These are phyloP conservation scores for Blastomyces parvus DNA, from an alignment of 2,329 filamentous ascomycete genomes.

Conservation along the genomic window DNA sequence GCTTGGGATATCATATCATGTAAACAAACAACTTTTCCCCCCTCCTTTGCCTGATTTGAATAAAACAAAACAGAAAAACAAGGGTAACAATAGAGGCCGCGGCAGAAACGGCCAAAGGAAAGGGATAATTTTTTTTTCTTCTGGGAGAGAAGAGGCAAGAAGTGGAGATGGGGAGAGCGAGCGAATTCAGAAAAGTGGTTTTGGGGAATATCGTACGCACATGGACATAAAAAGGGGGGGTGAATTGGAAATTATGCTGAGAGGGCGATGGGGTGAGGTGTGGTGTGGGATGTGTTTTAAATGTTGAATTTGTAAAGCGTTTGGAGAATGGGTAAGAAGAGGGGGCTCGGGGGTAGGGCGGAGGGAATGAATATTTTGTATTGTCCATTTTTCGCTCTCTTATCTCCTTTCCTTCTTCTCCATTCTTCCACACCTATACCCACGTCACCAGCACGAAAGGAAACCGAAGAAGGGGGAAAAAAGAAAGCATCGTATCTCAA, in stretches of 20 bases:
- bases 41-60: no score
- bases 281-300: neutral
- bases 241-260: neutral
- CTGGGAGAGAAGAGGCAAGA: neutral
- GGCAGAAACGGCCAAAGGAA: no score
- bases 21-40: no score
- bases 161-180: neutral
- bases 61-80: neutral
- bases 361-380: constrained; percentile 58
- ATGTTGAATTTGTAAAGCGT: neutral
- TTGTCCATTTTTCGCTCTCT: constrained; percentile 85
- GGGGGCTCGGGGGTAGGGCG: neutral
- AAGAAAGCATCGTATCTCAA: no score
- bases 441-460: neutral
- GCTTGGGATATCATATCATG: no score
- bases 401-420: constrained; percentile 36
- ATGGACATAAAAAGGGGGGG: neutral
- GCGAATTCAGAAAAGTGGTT: no score
- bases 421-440: constrained; percentile 15
- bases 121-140: no score
- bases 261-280: neutral
- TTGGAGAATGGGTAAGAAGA: neutral
- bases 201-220: neutral
- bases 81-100: neutral
- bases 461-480: neutral